These are phyloP conservation scores for Echeveria elegans DNA, from an alignment of 164 flowering plant species.

Conservation along the genomic window DNA sequence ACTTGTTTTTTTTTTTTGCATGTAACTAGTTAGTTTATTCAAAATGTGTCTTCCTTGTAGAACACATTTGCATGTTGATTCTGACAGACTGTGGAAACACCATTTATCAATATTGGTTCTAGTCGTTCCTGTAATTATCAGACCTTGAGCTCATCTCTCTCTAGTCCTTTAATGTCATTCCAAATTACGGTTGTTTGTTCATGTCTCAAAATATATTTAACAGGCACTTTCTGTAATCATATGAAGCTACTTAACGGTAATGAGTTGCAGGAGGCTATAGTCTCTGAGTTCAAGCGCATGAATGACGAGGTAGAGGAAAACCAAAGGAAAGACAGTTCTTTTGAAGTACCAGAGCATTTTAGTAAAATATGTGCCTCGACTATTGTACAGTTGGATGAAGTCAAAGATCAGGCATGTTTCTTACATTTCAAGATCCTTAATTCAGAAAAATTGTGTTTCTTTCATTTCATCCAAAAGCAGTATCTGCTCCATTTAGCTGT, in stretches of 20 bases:
- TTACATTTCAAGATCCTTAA: not conserved
- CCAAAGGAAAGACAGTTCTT: conserved; percentile 26
- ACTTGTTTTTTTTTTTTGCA: not conserved
- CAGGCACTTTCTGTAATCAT: not conserved
- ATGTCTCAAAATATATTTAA: not conserved
- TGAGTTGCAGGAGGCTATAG: conserved; percentile 38
- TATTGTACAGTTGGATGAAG: conserved; percentile 46
- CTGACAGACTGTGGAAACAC: not conserved
- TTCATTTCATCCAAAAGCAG: not conserved
- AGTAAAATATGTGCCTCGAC: conserved; percentile 52
- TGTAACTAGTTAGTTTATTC: not conserved
- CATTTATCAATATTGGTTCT: not conserved
- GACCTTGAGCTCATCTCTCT: not conserved
- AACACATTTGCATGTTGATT: not conserved
- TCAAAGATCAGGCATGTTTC: conserved; percentile 50
- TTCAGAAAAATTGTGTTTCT: too few relatives aligned
- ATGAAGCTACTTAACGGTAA: not conserved
- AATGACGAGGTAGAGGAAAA: conserved; percentile 45
- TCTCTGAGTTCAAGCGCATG: conserved; percentile 50
- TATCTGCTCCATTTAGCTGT: not conserved
- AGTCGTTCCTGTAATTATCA: too few relatives aligned
- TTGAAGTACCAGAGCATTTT: conserved; percentile 39
- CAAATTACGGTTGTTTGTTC: not conserved
- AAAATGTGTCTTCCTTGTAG: not conserved
- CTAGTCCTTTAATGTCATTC: not conserved